A percentile compares a stretch with the other conserved stretches of the same genome.
Evolutionary conservation across 148 eudicot genomes (phyloP).

Genomic region (Cornus controversa): DNA sequence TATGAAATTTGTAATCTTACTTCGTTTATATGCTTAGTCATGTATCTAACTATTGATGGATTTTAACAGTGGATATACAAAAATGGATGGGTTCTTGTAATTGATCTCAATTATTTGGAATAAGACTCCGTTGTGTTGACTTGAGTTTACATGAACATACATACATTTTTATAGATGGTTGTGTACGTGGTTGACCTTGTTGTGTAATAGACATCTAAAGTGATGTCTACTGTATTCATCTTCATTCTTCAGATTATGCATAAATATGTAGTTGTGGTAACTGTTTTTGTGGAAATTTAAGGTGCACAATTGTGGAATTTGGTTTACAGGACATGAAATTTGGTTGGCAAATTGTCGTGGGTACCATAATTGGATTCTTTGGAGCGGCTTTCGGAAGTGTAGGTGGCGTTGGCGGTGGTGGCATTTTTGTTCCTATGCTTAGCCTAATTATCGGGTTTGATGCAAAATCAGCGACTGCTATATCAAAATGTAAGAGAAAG

Average conservation of each 20-base stretch:
- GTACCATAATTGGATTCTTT: slow-evolving; percentile 66
- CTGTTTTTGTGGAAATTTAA: slow-evolving; percentile 3
- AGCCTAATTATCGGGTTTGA: slow-evolving; percentile 81
- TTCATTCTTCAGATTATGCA: not conserved
- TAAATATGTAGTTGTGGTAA: not conserved
- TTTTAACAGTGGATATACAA: no score
- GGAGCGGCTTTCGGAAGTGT: slow-evolving; percentile 99
- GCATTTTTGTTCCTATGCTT: slow-evolving; percentile 96
- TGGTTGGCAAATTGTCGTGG: slow-evolving; percentile 64
- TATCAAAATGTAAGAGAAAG: slow-evolving; percentile 80
- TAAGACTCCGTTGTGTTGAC: no score
- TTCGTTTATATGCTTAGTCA: no score
- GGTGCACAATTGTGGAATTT: not conserved
- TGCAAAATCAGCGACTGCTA: slow-evolving; percentile 89
- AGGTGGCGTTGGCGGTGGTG: slow-evolving; percentile 99
- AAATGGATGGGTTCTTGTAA: no score
- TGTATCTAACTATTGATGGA: no score
- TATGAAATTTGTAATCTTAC: no score
- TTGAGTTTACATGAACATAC: no score
- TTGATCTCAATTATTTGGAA: no score
- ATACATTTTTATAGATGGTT: not conserved
- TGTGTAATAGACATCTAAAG: not conserved
- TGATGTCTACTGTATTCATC: not conserved
- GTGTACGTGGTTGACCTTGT: not conserved
- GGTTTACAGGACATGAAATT: slow-evolving; percentile 74